Conservation (phyloP, 1,284 basidiomycete species). For the Rhodotorula sp. region DNA sequence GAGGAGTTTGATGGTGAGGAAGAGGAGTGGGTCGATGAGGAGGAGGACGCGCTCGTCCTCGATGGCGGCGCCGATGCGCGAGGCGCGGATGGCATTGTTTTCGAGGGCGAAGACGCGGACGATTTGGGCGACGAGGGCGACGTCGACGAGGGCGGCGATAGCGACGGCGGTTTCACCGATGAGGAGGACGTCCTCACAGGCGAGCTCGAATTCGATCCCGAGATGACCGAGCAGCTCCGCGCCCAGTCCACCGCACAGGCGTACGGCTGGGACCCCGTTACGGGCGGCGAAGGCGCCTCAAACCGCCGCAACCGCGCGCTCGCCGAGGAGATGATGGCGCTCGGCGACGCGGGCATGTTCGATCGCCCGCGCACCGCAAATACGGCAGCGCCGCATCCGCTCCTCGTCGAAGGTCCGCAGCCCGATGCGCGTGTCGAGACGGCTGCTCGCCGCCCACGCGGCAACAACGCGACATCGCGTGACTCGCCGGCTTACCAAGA, state of each 20-base stretch:
- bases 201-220: conserved; percentile 43
- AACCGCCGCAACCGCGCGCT: conserved; percentile 27
- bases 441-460: conserved; percentile 34
- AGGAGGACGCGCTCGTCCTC: conserved; percentile 41
- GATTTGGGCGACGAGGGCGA: conserved; percentile 54
- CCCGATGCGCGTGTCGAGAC: conserved; percentile 24
- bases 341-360: conserved; percentile 29
- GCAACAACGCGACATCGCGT: conserved; percentile 46
- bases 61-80: conserved; percentile 40
- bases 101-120: conserved; percentile 44
- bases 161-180: conserved; percentile 56
- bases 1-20: conserved; percentile 51
- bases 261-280: conserved; percentile 39
- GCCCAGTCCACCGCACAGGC: conserved; percentile 31
- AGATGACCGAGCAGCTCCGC: conserved; percentile 39
- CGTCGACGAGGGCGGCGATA: conserved; percentile 65
- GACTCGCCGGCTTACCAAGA: conserved; percentile 41
- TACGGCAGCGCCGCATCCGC: conserved; percentile 63
- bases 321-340: conserved; percentile 33
- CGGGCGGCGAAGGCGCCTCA: conserved; percentile 28
- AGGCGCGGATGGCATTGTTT: conserved; percentile 54
- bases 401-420: conserved; percentile 64
- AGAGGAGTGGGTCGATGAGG: conserved; percentile 53
- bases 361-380: conserved; percentile 30
- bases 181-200: conserved; percentile 39